Base-by-base conservation (phyloP, 176 grass and related monocot species). In the Hsuehochloa calcarea region DNA sequence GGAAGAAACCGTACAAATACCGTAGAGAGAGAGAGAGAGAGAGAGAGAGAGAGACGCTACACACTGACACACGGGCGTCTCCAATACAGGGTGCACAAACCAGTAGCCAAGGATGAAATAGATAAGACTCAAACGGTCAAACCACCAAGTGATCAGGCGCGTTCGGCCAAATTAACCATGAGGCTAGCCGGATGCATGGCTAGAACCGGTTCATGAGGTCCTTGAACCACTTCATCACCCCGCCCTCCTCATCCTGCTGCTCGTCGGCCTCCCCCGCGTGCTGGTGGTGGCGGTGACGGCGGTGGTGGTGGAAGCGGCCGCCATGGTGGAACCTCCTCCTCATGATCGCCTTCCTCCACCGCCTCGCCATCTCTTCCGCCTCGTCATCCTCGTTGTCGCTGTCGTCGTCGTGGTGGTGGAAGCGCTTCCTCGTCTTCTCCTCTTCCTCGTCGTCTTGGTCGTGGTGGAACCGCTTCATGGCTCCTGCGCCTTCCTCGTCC, bases 191-290 rank as follows among this genome's bases (percentile, higher is more conserved):
- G 11, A 64, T 43, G 74, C 45, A 11, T 12, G 65, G 2, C 82
- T 85, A 89, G 88, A 85, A 85, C 0, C 64, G 54, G 63, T 85
- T 75, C 51, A 77, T 14, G 52, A 82, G 25, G 43, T 38, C 43
- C 34, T 38, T 82, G 78, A 90, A 44, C 88, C 88, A 86, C 0
- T 29, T 22, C 67, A 26, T 14, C 19, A 86, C 43, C 1, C 83
- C 82, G 29, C 70, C 71, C 2, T 52, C 35, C 68, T 80, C 45
- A 2, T 38, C 7, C 15, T 23, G 49, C 10, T 23, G 49, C 8
- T 27, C 82, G 49, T 27, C 55, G 44, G 70, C 20, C 11, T 52
- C 72, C 72, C 40, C 63, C 6, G 6, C 64, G 4, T 49, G 40
- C 63, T 58, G 38, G 38, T 25, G 47, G 23, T 27, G 66, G 47